Percentiles rank a stretch among this genome's conserved stretches.
Conservation (phyloP, 2,329 filamentous ascomycete genomes). For the Erysiphe neolycopersici region DNA sequence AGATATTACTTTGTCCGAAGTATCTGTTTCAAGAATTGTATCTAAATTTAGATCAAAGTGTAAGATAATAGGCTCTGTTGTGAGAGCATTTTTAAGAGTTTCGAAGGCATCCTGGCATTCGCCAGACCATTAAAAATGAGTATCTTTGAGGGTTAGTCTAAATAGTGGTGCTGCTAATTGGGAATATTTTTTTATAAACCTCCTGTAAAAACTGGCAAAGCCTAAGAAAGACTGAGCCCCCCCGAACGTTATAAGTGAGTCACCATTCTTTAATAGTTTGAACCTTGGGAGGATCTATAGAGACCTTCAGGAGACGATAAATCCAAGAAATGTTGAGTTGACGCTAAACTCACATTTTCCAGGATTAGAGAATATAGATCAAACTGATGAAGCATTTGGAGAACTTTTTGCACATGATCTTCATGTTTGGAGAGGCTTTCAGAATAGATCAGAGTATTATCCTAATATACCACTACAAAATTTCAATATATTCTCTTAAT, state of each 20-base stretch:
- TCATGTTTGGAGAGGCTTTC: neutral
- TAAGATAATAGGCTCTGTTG: neutral
- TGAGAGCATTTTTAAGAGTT: neutral
- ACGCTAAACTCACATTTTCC: neutral
- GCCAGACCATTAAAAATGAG: neutral
- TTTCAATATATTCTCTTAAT: slow-evolving; percentile 1
- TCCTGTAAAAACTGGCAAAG: neutral
- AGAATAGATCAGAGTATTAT: slow-evolving; percentile 1
- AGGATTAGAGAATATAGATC: neutral
- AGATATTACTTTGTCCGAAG: neutral
- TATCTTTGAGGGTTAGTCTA: neutral
- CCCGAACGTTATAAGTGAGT: neutral
- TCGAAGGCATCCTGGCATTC: neutral
- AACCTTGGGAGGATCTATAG: neutral
- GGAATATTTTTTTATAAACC: neutral
- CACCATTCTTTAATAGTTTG: neutral
- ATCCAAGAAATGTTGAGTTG: neutral
- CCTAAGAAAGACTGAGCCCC: neutral
- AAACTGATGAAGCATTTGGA: neutral
- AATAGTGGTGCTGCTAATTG: neutral
- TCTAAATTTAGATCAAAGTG: neutral
- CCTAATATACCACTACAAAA: slow-evolving; percentile 1
- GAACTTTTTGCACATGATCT: neutral
- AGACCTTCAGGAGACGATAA: neutral
- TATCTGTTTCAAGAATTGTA: neutral